phyloP scores from a whole-genome alignment of 306 rosid species.

The Prunus persica region Prunus_persica_NCBIv2 NC_034012.1:2660501-2661000 shows the following conservation, averaged over 20 bases:
- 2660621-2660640: slow-evolving; percentile 14
- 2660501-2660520: background rate
- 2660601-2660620: background rate
- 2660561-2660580: background rate
- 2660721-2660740: slow-evolving; percentile 9
- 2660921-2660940: too few species aligned
- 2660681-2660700: slow-evolving; percentile 8
- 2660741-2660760: slow-evolving; percentile 45
- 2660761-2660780: slow-evolving; percentile 14
- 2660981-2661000: too few species aligned
- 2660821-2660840: background rate
- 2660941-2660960: too few species aligned
- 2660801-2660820: background rate
- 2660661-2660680: background rate
- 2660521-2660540: background rate
- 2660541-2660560: background rate
- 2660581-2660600: slow-evolving; percentile 12
- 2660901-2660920: too few species aligned
- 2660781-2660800: background rate
- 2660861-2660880: background rate
- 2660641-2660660: background rate
- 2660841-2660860: too few species aligned
- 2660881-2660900: background rate
- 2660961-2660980: too few species aligned
- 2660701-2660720: slow-evolving; percentile 4